Base-by-base conservation (phyloP, 2,329 filamentous ascomycete genomes). In the Curvularia verruculosa region DNA sequence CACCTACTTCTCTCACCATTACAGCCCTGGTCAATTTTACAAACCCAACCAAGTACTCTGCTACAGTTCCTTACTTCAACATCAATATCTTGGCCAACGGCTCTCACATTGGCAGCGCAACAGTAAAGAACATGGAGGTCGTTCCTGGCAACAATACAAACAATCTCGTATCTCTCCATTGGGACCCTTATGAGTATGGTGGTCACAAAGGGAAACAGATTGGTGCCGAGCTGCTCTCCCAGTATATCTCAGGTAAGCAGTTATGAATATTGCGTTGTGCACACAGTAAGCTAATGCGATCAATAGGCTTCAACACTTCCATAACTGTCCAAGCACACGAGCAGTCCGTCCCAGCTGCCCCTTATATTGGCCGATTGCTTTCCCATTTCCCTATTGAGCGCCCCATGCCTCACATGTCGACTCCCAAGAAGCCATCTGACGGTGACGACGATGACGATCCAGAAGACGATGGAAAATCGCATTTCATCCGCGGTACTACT, bases 41-140 rank as follows among this genome's bases (percentile, higher is more conserved):
- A 3, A 99, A 99, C 70, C 93, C 94, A 1, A 96, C 93, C 0
- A 84, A 88, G 3, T 97, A 98, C 74, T 88, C 90, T 4, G 93
- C 92, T 3, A 82, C 81, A 2, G 82, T 98, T n/a, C 94, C 94
- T 1, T 94, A 87, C 60, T 78, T 91, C 61, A 92, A 89, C 71
- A 83, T 96, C 41, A 86, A 92, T 60, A 78, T 98, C 40, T 74
- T 90, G 28, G 87, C 86, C 67, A 93, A 96, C 67, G 86, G 83
- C 10, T 88, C 88, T 0, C 74, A 89, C 7, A 80, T 99, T 31
- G 95, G 90, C 29, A 89, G 94, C 72, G 88, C 90, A 12, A 89
- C 84, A 0, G 85, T 87, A 2, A 80, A 82, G 53, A 80, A 93
- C 67, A 70, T 93, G 19, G 77, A 81, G 6, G 77, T 98, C 37